Evolutionary conservation across 1,139 yeast species (phyloP), one percentile per base, ranked within the genome.

Genomic region (Debaryomyces nepalensis): DNA sequence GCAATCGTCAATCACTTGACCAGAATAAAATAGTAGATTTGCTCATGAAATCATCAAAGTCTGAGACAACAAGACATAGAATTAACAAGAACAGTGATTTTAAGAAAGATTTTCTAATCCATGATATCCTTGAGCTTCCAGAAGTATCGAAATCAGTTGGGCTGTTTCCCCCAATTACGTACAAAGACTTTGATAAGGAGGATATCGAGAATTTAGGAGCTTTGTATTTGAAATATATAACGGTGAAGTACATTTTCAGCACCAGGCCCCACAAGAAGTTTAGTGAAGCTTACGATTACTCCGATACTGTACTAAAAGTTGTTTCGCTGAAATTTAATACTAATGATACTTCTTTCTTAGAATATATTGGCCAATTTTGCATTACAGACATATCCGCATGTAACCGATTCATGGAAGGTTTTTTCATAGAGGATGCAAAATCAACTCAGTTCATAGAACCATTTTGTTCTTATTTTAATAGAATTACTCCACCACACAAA

Each of bases 251-350:
- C 32, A 14, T 40, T 4, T 20, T 24, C 19, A 36, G 30, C 11
- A 27, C 40, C 1, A 16, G 42, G 20, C 39, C 43, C 10, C 23
- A 33, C n/a, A 24, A 26, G 7, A 31, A 21, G 4, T 42, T 38
- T 26, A 11, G 18, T 8, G 36, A 33, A n/a, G 89, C 82, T 14
- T 58, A 49, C 52, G 82, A 67, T 1, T 43, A 39, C 34, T 75
- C 63, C 30, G 65, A 66, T 59, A 83, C 89, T 37, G 61, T 61
- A 2, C 46, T 48, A 5, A 79, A 49, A 64, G 88, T 82, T n/a
- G 15, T 24, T 3, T 80, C 79, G 3, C 54, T 54, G 11, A 73
- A 66, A 51, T 73, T 68, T 14, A 19, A 27, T n/a, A n/a, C 26
- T 15, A 24, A 9, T 6, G 21, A 20, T 12, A 3, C 18, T 16